Percentiles rank a stretch among this genome's conserved stretches.
phyloP scores from a whole-genome alignment of 257 asterid species.

The Echium plantagineum region DNA sequence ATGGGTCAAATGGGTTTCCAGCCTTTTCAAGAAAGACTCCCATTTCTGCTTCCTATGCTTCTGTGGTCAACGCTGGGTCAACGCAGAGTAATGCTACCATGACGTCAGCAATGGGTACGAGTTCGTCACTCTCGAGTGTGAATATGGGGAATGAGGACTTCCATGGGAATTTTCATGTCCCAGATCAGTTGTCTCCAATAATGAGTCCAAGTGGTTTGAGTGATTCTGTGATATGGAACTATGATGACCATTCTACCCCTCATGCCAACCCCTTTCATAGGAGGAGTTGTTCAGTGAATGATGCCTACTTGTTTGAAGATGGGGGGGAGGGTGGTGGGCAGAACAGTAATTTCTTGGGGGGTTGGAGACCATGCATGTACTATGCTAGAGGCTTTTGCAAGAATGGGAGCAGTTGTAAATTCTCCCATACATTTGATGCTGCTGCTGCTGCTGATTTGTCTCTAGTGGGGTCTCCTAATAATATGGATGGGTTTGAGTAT shows the following conservation, averaged over 20 bases:
- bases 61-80: constrained; percentile 39
- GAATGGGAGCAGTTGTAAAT: constrained; percentile 56
- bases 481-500: constrained; percentile 28
- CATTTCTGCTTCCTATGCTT: constrained; percentile 46
- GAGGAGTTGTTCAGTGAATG: constrained; percentile 79
- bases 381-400: constrained; percentile 71
- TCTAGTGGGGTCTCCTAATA: constrained; percentile 46
- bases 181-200: constrained; percentile 33
- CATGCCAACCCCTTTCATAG: constrained; percentile 45
- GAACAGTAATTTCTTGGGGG: constrained; percentile 22
- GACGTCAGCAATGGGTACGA: constrained; percentile 22
- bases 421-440: constrained; percentile 35
- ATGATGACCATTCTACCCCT: constrained; percentile 18
- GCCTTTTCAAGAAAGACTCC: constrained; percentile 30
- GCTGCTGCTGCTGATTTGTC: constrained; percentile 3
- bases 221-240: constrained; percentile 60
- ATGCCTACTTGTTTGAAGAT: constrained; percentile 34
- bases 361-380: constrained; percentile 82
- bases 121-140: constrained; percentile 19
- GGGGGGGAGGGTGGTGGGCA: constrained; percentile 29
- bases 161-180: constrained; percentile 22
- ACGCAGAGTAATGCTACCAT: background rate
- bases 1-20: constrained; percentile 8
- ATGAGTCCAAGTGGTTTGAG: constrained; percentile 87
- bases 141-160: constrained; percentile 22